phyloP scores from a whole-genome alignment of 805 yeast genomes.

The Myxozyma lipomycoides region DNA sequence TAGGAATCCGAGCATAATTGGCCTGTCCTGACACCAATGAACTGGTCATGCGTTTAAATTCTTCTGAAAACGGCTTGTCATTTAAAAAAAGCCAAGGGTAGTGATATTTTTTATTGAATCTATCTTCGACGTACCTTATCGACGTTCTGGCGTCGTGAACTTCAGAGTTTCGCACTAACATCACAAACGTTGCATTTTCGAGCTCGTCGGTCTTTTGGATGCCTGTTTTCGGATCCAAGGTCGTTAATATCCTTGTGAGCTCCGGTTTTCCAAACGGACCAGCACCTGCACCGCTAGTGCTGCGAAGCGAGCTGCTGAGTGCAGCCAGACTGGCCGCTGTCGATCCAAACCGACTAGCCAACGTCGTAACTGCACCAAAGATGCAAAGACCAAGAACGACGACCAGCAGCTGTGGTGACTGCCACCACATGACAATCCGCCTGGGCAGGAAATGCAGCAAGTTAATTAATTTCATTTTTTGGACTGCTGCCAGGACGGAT shows the following conservation, averaged over 20 bases:
- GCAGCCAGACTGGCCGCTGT: background rate
- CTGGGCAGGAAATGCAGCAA: background rate
- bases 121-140: constrained; percentile 56
- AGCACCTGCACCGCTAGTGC: background rate
- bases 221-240: background rate
- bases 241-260: background rate
- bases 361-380: background rate
- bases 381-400: background rate
- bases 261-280: background rate
- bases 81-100: constrained; percentile 81
- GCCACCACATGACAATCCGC: background rate
- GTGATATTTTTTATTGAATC: constrained; percentile 58
- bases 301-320: background rate
- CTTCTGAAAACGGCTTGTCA: constrained; percentile 56
- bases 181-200: constrained; percentile 59
- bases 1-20: constrained; percentile 58
- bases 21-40: constrained; percentile 57
- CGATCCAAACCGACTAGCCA: background rate
- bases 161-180: constrained; percentile 67
- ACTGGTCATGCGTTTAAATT: constrained; percentile 49
- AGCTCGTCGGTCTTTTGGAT: background rate
- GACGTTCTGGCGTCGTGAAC: constrained; percentile 54
- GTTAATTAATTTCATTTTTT: too few species aligned
- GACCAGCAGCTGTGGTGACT: background rate
- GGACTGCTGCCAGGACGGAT: too few species aligned